phyloP scores from a whole-genome alignment of 306 rosid species.

The Pyrus communis region DNA sequence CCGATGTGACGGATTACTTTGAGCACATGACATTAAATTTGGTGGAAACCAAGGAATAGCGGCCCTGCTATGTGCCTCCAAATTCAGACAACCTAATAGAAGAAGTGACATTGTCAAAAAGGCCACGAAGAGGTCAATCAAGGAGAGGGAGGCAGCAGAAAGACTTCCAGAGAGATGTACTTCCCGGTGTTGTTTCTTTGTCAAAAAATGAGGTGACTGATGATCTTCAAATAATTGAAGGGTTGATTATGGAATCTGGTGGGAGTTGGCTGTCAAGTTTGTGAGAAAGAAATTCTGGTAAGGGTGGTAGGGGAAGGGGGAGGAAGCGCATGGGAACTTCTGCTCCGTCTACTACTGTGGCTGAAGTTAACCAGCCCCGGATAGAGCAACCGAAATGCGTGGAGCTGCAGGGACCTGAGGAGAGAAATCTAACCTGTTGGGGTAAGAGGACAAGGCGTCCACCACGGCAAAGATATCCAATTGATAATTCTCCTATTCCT shows the following conservation, averaged over 20 bases:
- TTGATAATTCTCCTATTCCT: constrained; percentile 34
- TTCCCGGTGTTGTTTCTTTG: constrained; percentile 65
- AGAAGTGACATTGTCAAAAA: constrained; percentile 48
- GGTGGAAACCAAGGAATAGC: constrained; percentile 48
- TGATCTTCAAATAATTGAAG: constrained; percentile 84
- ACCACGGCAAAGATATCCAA: constrained; percentile 64
- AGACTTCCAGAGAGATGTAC: constrained; percentile 87
- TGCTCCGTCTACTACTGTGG: constrained; percentile 23
- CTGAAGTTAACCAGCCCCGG: constrained; percentile 34
- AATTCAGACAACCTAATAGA: constrained; percentile 42
- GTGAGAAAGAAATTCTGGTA: constrained; percentile 51
- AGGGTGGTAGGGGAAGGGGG: constrained; percentile 62
- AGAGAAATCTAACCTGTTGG: constrained; percentile 69
- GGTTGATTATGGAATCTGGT: constrained; percentile 68
- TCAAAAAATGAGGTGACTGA: constrained; percentile 85
- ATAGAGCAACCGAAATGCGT: constrained; percentile 44
- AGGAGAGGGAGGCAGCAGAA: constrained; percentile 77
- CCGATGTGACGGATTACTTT: constrained; percentile 45
- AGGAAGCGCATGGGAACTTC: constrained; percentile 35
- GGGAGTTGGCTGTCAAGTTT: constrained; percentile 67
- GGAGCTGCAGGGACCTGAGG: constrained; percentile 61
- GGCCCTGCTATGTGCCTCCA: constrained; percentile 50
- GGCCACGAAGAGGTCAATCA: constrained; percentile 54
- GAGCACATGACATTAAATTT: constrained; percentile 68
- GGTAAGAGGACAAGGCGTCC: constrained; percentile 90